Percentiles rank a stretch among this genome's conserved stretches.
Conservation (phyloP, 2,329 filamentous ascomycete genomes). For the Parasarocladium wereldwijsianum region DNA sequence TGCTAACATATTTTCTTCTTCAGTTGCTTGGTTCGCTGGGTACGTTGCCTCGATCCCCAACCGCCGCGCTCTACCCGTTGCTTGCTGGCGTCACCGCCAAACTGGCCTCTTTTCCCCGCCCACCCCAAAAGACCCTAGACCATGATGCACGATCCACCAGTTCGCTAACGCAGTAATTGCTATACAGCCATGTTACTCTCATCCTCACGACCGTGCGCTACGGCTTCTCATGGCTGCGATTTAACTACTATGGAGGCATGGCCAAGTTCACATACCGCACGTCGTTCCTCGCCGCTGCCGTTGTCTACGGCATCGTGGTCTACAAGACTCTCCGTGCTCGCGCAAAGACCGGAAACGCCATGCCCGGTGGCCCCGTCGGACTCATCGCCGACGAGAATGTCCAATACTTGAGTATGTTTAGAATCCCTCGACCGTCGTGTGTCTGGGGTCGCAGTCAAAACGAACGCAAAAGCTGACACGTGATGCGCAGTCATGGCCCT, state of each 20-base stretch:
- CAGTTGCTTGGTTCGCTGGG: conserved; percentile 70
- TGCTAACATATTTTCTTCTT: conserved; percentile 18
- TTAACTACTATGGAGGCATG: conserved; percentile 70
- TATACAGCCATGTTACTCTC: conserved; percentile 64
- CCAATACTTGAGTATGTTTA: conserved; percentile 76
- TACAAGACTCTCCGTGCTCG: conserved; percentile 93
- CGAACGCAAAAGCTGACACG: no score
- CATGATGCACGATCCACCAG: not conserved
- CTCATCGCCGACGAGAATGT: conserved; percentile 86
- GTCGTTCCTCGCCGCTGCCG: conserved; percentile 77
- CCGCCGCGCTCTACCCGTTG: no score
- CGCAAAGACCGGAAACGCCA: conserved; percentile 54
- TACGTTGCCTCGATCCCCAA: conserved; percentile 32
- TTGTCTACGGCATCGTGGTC: conserved; percentile 94
- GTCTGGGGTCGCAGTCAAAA: no score
- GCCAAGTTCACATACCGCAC: conserved; percentile 78
- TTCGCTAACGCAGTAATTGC: conserved; percentile 8
- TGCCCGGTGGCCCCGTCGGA: conserved; percentile 44
- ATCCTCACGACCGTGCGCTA: conserved; percentile 77
- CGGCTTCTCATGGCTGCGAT: conserved; percentile 67
- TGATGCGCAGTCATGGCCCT: conserved; percentile 63
- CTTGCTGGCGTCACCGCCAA: conserved; percentile 4
- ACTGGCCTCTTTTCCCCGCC: conserved; percentile 3
- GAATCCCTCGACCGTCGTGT: no score
- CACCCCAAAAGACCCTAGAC: not conserved